phyloP scores from a whole-genome alignment of 2,329 filamentous ascomycete genomes.

The Bipolaris sorokiniana region DNA sequence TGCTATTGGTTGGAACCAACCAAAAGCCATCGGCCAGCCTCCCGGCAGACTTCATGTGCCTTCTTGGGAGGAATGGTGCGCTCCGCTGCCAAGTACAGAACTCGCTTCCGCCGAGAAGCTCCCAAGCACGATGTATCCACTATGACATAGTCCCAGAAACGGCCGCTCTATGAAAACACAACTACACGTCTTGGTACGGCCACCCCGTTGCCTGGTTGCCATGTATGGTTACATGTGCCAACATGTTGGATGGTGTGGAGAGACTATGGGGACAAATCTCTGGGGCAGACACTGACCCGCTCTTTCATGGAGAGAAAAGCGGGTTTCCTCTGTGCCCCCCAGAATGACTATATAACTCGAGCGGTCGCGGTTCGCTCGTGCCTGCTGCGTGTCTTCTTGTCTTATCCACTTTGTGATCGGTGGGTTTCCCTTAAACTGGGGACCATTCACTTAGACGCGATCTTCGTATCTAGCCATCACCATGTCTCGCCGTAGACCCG shows the following conservation, averaged over 20 bases:
- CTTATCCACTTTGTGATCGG: slow-evolving; percentile 13
- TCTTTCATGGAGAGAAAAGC: slow-evolving; percentile 17
- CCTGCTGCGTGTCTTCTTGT: slow-evolving; percentile 4
- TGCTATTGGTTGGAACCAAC: slow-evolving; percentile 9
- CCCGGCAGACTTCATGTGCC: slow-evolving; percentile 9
- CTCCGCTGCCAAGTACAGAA: slow-evolving; percentile 28
- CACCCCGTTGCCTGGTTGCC: slow-evolving; percentile 15
- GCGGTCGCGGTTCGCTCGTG: slow-evolving; percentile 4
- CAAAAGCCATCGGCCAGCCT: slow-evolving; percentile 3
- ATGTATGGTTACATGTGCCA: slow-evolving; percentile 38
- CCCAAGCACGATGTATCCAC: slow-evolving; percentile 27
- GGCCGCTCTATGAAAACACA: slow-evolving; percentile 9
- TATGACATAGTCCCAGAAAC: slow-evolving; percentile 37
- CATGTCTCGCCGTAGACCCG: slow-evolving; percentile 34
- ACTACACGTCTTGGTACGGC: slow-evolving; percentile 20
- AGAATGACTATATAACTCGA: slow-evolving; percentile 21
- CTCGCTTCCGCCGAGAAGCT: slow-evolving; percentile 26
- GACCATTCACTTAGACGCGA: slow-evolving; percentile 1
- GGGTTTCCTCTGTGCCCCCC: slow-evolving; percentile 6
- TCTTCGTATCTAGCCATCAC: slow-evolving; percentile 2
- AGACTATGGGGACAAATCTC: slow-evolving; percentile 20
- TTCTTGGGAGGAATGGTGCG: slow-evolving; percentile 17
- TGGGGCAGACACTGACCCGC: slow-evolving; percentile 11
- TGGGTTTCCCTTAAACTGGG: neutral
- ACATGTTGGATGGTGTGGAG: slow-evolving; percentile 23